Evolutionary conservation across 202 grass and related monocot species (phyloP).

Genomic region (Thinopyrum obtusiflorum): DNA sequence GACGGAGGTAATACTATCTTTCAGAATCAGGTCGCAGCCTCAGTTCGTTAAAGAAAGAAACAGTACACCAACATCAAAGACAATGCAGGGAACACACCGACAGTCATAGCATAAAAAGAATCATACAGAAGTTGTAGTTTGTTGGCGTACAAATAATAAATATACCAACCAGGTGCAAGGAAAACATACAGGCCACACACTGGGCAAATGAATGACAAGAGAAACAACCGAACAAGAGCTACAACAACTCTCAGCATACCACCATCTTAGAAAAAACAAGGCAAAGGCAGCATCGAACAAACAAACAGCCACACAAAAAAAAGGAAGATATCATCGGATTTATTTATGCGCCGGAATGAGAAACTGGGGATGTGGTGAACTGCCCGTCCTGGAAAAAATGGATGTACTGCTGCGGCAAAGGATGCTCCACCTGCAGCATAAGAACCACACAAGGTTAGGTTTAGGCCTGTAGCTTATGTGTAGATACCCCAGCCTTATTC

Average conservation of each 20-base stretch:
- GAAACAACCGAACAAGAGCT: slow-evolving; percentile 4
- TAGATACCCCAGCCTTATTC: neutral
- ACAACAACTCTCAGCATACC: slow-evolving; percentile 28
- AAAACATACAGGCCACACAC: neutral
- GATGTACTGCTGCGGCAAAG: slow-evolving; percentile 79
- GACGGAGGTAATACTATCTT: neutral
- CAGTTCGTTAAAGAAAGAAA: neutral
- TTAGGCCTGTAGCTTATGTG: neutral
- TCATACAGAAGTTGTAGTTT: slow-evolving; percentile 7
- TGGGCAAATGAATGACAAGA: neutral
- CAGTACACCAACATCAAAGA: neutral
- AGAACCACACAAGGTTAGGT: neutral
- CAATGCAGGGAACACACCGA: neutral
- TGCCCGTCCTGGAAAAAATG: slow-evolving; percentile 74
- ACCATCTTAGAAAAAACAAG: slow-evolving; percentile 19
- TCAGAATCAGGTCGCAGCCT: neutral
- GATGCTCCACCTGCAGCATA: slow-evolving; percentile 65
- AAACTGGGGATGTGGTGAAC: slow-evolving; percentile 68
- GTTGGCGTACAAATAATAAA: slow-evolving; percentile 21
- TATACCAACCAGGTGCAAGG: slow-evolving; percentile 6
- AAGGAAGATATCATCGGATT: neutral
- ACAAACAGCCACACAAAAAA: slow-evolving; percentile 24
- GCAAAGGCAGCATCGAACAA: neutral
- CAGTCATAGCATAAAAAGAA: slow-evolving; percentile 28
- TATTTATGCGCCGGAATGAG: slow-evolving; percentile 75